phyloP scores from a whole-genome alignment of 164 flowering plant species.

The Saururus chinensis region DNA sequence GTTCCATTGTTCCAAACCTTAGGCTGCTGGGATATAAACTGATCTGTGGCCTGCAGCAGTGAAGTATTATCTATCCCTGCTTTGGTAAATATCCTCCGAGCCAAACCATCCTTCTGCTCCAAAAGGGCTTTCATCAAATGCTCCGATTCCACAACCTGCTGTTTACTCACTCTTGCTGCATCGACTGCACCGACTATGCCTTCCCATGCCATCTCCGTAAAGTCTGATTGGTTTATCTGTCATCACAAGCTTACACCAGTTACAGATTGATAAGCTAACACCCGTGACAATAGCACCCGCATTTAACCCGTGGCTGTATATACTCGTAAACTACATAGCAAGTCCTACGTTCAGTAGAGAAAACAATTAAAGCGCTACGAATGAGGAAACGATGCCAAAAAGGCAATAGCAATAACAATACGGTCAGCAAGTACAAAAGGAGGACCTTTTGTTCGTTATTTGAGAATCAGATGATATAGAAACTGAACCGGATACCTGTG shows the following conservation, averaged over 20 bases:
- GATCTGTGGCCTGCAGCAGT: conserved; percentile 70
- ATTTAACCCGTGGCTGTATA: no score
- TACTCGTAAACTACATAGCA: background rate
- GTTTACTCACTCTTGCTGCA: conserved; percentile 60
- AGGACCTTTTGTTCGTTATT: no score
- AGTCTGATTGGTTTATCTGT: conserved; percentile 50
- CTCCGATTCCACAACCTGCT: conserved; percentile 87
- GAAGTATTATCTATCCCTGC: conserved; percentile 82
- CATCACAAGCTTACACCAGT: background rate
- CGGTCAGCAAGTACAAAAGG: no score
- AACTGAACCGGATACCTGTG: no score
- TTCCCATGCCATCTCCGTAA: conserved; percentile 96
- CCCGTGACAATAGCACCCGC: no score
- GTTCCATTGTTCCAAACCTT: conserved; percentile 33
- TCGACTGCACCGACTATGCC: conserved; percentile 78
- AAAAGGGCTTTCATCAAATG: conserved; percentile 91
- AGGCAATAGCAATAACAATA: no score
- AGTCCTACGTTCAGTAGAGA: background rate
- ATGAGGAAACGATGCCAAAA: background rate
- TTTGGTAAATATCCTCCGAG: conserved; percentile 80
- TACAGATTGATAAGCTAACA: no score
- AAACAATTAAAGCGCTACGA: background rate
- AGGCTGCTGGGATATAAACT: conserved; percentile 71
- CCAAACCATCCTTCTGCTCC: conserved; percentile 95
- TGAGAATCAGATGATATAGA: no score